phyloP scores from a whole-genome alignment of 441 rosid genomes.

The Adansonia madagascariensis region DNA sequence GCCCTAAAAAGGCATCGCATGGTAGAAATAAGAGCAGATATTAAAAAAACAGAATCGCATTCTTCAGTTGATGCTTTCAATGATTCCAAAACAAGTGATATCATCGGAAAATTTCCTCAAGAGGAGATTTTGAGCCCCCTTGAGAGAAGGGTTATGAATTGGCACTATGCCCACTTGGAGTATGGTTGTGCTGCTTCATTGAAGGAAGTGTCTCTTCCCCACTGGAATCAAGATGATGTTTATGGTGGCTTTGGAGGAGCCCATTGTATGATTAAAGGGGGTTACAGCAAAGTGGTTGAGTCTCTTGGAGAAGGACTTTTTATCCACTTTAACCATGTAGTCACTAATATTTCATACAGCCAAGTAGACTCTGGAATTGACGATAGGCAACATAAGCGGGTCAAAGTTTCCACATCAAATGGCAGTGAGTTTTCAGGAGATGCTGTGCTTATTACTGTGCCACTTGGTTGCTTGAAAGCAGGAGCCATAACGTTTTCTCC shows the following conservation, averaged over 20 bases:
- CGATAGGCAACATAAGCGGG: conserved; percentile 45
- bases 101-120: conserved; percentile 42
- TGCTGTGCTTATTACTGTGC: conserved; percentile 95
- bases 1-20: conserved; percentile 83
- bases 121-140: conserved; percentile 84
- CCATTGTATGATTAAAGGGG: conserved; percentile 99
- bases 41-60: conserved; percentile 46
- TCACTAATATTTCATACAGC: conserved; percentile 73
- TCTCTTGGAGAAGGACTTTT: conserved; percentile 83
- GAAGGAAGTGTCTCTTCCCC: conserved; percentile 93
- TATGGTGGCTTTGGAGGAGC: conserved; percentile 99
- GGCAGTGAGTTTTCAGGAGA: conserved; percentile 83
- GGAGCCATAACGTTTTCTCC: conserved; percentile 86
- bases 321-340: conserved; percentile 68
- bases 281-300: conserved; percentile 87
- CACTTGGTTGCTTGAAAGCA: conserved; percentile 99
- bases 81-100: conserved; percentile 35
- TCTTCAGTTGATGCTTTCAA: conserved; percentile 40
- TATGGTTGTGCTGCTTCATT: conserved; percentile 98
- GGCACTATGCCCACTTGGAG: conserved; percentile 99
- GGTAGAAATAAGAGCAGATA: conserved; percentile 52
- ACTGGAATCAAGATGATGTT: conserved; percentile 99
- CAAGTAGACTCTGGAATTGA: conserved; percentile 47
- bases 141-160: conserved; percentile 99
- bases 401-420: conserved; percentile 76